These are phyloP conservation scores for Saccharum officinarum DNA, from an alignment of 176 grass and related monocot species.

Conservation along the genomic window DNA sequence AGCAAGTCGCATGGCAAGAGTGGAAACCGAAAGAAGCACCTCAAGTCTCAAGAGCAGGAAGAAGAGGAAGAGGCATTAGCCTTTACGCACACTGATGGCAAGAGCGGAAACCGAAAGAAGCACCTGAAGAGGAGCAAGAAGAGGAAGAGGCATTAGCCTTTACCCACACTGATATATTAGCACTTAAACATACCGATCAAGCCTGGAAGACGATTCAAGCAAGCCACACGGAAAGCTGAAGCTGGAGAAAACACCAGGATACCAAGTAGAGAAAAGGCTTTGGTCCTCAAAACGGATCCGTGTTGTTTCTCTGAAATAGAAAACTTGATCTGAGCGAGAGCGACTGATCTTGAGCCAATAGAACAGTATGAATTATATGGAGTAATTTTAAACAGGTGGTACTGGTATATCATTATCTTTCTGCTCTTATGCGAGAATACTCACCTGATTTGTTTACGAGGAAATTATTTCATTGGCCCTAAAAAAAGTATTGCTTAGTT, in stretches of 20 bases:
- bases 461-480: too few species aligned
- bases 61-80: slow-evolving; percentile 43
- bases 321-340: not conserved
- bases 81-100: not conserved
- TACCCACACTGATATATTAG: not conserved
- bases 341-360: not conserved
- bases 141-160: slow-evolving; percentile 35
- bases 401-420: too few species aligned
- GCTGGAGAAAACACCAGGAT: not conserved
- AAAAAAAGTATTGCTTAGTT: too few species aligned
- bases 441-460: too few species aligned
- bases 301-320: not conserved
- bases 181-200: not conserved
- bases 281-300: not conserved
- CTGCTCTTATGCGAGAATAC: too few species aligned
- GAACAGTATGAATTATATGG: not conserved
- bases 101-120: too few species aligned
- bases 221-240: too few species aligned
- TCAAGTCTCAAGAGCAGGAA: slow-evolving; percentile 36
- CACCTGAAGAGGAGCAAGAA: slow-evolving; percentile 34
- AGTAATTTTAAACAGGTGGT: too few species aligned
- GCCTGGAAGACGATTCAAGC: too few species aligned
- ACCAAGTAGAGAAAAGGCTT: not conserved
- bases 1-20: slow-evolving; percentile 1
- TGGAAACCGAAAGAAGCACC: too few species aligned